Evolutionary conservation across 768 basidiomycete genomes (phyloP), one percentile per base, ranked within the genome.

Genomic region (Pholiota microspora): DNA sequence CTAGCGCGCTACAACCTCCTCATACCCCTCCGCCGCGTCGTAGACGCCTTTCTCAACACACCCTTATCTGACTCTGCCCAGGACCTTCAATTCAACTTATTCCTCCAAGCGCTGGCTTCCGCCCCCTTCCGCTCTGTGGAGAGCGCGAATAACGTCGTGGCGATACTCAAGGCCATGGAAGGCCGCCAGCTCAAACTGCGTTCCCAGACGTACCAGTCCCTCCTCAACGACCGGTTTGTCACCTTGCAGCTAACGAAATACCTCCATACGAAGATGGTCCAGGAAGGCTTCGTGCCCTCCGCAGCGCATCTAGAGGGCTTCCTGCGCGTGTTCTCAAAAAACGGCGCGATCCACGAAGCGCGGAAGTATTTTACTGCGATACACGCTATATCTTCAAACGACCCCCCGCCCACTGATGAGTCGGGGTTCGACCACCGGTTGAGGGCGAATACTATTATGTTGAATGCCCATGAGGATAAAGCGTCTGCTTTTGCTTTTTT

Each of bases 151-250:
- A 67, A 72, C 16, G 74, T 75, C 0, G 59, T 82, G 0, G 56
- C 68, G 1, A 27, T 85, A 3, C 63, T 86, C 35, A 63, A 64
- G 18, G 67, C 75, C 8, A 83, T 85, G 82, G 71, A 78, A 21
- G 64, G 67, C 2, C 74, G 77, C 16, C 67, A 73, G 47, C 62
- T 83, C 15, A 59, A 63, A 6, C 71, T 84, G 25, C 67, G 66
- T 52, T 58, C 69, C 2, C 59, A 70, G 12, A 82, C 81, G 0
- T 81, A 80, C 58, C 60, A 71, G 7, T 61, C 67, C 0, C 68
- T 86, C 0, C 73, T 84, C 42, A 70, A 70, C 36, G 78, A 84
- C 59, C 74, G 77, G 0, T 80, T 80, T 55, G 71, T 83, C 32
- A 77, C 78, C 0, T 64, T 79, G 0, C 75, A 80, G 44, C 68